A percentile compares a stretch with the other conserved stretches of the same genome.
Evolutionary conservation across 306 rosid genomes (phyloP).

Genomic region (Vigna trinervia): DNA sequence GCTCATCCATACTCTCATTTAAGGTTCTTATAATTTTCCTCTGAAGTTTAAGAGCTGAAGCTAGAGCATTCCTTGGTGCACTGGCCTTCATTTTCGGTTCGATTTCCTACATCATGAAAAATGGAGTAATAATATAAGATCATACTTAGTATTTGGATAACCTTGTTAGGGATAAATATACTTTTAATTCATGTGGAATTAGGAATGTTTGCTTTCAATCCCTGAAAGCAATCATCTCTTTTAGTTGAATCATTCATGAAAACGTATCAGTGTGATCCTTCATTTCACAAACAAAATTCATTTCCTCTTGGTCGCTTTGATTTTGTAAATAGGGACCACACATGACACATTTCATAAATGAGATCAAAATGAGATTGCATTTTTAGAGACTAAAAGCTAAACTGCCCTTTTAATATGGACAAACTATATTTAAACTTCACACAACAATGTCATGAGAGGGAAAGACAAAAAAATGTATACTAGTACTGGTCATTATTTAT

Average conservation of each 20-base stretch:
- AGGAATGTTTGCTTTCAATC: background rate
- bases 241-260: background rate
- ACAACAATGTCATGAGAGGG: background rate
- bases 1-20: slow-evolving; percentile 91
- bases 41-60: slow-evolving; percentile 79
- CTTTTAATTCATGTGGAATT: background rate
- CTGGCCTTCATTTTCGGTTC: slow-evolving; percentile 73
- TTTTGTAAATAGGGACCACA: background rate
- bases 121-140: background rate
- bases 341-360: background rate
- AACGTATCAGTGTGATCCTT: background rate
- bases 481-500: background rate
- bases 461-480: background rate
- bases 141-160: slow-evolving; percentile 6
- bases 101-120: slow-evolving; percentile 61
- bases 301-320: background rate
- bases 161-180: background rate
- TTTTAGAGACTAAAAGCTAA: background rate
- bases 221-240: background rate
- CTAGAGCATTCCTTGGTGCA: slow-evolving; percentile 75
- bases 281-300: background rate
- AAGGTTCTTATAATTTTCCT: slow-evolving; percentile 76
- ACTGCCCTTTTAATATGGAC: background rate
- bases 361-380: background rate
- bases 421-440: background rate